phyloP scores from a whole-genome alignment of 257 asterid species.

The Lithospermum erythrorhizon region DNA sequence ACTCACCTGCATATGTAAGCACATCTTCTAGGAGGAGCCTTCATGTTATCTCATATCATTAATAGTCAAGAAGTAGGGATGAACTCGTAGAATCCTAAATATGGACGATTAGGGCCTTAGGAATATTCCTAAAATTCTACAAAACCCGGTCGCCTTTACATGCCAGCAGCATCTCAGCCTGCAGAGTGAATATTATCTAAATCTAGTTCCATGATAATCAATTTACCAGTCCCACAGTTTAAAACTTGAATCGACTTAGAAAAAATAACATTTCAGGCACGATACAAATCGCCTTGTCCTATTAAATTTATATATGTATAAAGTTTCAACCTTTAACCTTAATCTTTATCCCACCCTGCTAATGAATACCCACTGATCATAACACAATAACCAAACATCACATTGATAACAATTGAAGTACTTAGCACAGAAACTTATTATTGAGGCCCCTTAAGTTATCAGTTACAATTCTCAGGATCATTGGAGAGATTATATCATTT shows the following conservation, averaged over 20 bases:
- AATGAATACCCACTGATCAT: neutral
- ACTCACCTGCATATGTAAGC: neutral
- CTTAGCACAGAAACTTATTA: neutral
- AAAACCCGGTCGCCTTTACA: neutral
- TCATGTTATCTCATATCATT: neutral
- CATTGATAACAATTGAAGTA: neutral
- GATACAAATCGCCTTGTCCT: neutral
- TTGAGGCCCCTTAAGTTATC: neutral
- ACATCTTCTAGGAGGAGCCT: neutral
- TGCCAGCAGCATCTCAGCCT: slow-evolving; percentile 1
- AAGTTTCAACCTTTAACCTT: neutral
- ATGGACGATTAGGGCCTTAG: neutral
- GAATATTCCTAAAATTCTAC: slow-evolving; percentile 3
- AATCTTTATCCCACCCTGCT: neutral
- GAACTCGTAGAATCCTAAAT: neutral
- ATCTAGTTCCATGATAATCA: neutral
- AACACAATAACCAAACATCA: neutral
- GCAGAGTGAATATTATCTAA: neutral
- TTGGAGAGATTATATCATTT: neutral
- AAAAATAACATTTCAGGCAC: neutral
- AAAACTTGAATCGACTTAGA: too few species aligned
- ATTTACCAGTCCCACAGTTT: neutral
- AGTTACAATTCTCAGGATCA: neutral
- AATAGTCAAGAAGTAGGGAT: neutral
- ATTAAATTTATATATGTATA: too few species aligned